Base-by-base conservation (phyloP, 2,329 filamentous ascomycete genomes). In the Cladosporium oxysporum region DNA sequence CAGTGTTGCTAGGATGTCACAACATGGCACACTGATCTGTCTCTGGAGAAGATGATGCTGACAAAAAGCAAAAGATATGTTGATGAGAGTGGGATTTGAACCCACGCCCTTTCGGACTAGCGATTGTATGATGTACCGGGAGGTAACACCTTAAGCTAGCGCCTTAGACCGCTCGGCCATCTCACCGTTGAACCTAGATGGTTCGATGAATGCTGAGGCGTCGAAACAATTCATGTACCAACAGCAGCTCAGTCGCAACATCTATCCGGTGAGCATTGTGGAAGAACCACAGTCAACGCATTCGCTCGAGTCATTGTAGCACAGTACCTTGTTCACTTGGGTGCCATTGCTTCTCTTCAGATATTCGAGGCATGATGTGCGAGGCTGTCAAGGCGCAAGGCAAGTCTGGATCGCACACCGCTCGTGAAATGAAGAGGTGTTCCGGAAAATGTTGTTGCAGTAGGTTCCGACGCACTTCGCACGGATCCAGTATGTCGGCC, bases 41-140 rank as follows among this genome's bases (percentile, higher is more conserved):
- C 11, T 7, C n/a, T 47, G 41, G 10, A 12, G 10, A 7, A 47
- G 8, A 10, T 21, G 11, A n/a, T 11, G 41, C n/a, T 12, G 41
- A 29, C 49, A 23, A 58, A 37, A 58, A 11, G 21, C 57, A 63
- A 63, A 63, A 52, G 11, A 26, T 14, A 63, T 63, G 33, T 63
- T 63, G 60, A 63, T 63, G 60, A 63, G 60, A 63, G 60, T 63
- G 60, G 60, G 60, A 63, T 63, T 63, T 52, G 60, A 63, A 63
- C 60, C 60, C 60, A 63, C 60, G 60, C 60, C 60, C 60, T 63
- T 63, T 63, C 60, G 60, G 60, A 63, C 60, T 57, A 63, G 60
- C 60, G 60, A 57, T 63, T 63, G 31, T 55, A 55, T 26, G 44
- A 21, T 50, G n/a, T 35, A 16, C 28, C 47, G 21, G 31, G 37